Evolutionary conservation across 2,329 filamentous ascomycete species (phyloP), one percentile per base, ranked within the genome.

Genomic region (Nannizziopsis barbatae): DNA sequence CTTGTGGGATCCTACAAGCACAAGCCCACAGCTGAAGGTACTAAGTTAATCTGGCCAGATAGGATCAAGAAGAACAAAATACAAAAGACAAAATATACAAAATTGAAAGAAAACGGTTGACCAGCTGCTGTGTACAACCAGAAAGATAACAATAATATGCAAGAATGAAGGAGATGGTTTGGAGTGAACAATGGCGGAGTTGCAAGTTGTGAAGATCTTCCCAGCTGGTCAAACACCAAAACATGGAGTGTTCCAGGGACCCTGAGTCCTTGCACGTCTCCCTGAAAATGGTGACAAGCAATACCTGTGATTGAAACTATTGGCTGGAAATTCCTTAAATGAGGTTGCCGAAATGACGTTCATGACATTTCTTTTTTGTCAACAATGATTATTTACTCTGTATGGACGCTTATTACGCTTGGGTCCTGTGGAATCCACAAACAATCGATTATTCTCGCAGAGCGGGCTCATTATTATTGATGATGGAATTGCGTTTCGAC

Each of bases 241-340:
- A 46, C 44, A 46, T 39, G 14, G 15, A 46, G 44, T 33, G 44
- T 46, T 46, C 44, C 44, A 46, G 44, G 44, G 44, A 30, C 39
- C 44, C 14, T 38, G 20, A 31, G 33, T 36, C 33, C 18, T 22
- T 42, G 39, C 39, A 42, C n/a, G 20, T 11, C 40, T 27, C 22
- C 22, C 22, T 27, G 22, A 7, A n/a, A 27, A 4, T 27, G 22
- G 3, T 27, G 22, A 27, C 22, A 27, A 27, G 22, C 22, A 27
- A 7, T 27, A 4, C 22, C 22, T 27, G 22, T 3, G 22, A 27
- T 27, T 27, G 22, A 27, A 27, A 27, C 22, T 27, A 27, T 27
- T 27, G 22, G 22, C 22, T 27, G 22, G 22, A 27, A 27, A 27
- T 27, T 3, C 22, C 7, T 27, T 4, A 27, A 27, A 27, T 27